Percentiles rank a stretch among this genome's conserved stretches.
Conservation (phyloP, 2,329 filamentous ascomycete species). For the Teratosphaeria viscida region DNA sequence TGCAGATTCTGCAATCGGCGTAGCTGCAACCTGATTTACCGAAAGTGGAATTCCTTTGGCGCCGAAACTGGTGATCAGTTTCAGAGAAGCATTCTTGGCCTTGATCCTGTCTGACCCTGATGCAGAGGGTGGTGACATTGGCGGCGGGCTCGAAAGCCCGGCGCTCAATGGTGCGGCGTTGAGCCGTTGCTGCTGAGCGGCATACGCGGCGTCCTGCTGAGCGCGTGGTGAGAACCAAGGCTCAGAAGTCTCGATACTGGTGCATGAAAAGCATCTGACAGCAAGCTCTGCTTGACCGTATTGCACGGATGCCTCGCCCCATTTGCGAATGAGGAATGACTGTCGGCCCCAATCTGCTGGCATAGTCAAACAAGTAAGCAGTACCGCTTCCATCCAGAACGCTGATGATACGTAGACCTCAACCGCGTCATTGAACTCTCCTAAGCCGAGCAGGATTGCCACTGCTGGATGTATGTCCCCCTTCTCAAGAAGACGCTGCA, state of each 20-base stretch:
- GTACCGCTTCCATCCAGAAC: constrained; percentile 82
- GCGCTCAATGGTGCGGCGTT: constrained; percentile 27
- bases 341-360: constrained; percentile 87
- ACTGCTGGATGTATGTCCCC: constrained; percentile 87
- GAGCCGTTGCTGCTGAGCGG: constrained; percentile 41
- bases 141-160: constrained; percentile 55
- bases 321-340: constrained; percentile 77
- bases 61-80: constrained; percentile 83
- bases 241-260: constrained; percentile 71
- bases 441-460: constrained; percentile 84
- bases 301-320: constrained; percentile 85
- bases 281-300: constrained; percentile 82
- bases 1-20: constrained; percentile 65
- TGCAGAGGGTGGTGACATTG: constrained; percentile 61
- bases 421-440: constrained; percentile 86
- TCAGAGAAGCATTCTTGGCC: constrained; percentile 72
- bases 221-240: constrained; percentile 82
- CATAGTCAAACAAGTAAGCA: constrained; percentile 73
- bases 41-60: constrained; percentile 49
- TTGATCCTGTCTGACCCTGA: constrained; percentile 43
- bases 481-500: constrained; percentile 78
- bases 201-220: constrained; percentile 44
- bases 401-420: constrained; percentile 91
- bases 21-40: constrained; percentile 65
- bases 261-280: constrained; percentile 87